A percentile compares a stretch with the other conserved stretches of the same genome.
Conservation (phyloP, 768 basidiomycete species). For the Suillus fuscotomentosus region DNA sequence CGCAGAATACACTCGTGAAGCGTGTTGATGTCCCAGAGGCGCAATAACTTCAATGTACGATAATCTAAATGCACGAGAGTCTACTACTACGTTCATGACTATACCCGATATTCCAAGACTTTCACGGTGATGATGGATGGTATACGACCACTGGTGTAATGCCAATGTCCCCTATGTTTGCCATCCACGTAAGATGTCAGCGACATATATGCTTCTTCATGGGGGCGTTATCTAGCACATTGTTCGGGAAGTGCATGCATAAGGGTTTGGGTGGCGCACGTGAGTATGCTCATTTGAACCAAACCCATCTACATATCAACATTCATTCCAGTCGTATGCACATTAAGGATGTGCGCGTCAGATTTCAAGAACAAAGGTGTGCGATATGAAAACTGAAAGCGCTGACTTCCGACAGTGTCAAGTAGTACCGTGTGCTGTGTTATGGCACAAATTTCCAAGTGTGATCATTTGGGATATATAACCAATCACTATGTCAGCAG, state of each 20-base stretch:
- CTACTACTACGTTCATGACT: not conserved
- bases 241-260: not conserved
- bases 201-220: not conserved
- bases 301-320: not conserved
- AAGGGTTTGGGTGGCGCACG: not conserved
- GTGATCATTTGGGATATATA: not conserved
- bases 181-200: not conserved
- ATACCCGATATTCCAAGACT: not conserved
- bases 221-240: not conserved
- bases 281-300: not conserved
- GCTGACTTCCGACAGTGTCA: not conserved
- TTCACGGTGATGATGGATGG: not conserved
- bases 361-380: not conserved
- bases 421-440: not conserved
- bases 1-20: constrained; percentile 71
- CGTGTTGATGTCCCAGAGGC: constrained; percentile 27
- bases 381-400: not conserved
- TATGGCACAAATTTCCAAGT: not conserved
- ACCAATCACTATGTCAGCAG: not conserved
- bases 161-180: not conserved
- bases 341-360: not conserved
- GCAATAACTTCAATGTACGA: not conserved
- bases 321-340: not conserved
- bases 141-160: not conserved
- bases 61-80: not conserved